A percentile compares a stretch with the other conserved stretches of the same genome.
Evolutionary conservation across 441 rosid species (phyloP).

Genomic region (Gossypium davidsonii): DNA sequence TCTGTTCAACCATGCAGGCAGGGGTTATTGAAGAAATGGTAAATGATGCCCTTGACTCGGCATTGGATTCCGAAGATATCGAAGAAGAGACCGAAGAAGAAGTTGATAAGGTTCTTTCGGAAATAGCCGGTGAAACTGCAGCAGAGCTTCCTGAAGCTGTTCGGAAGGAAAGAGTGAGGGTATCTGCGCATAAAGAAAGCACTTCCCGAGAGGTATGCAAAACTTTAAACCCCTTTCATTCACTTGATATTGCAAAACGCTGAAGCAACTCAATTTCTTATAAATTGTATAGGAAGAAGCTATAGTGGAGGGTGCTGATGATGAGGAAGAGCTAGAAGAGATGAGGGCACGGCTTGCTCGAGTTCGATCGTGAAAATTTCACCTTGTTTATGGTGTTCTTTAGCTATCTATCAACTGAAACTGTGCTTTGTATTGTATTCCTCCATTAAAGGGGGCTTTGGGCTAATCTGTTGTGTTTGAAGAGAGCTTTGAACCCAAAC

Average conservation of each 20-base stretch:
- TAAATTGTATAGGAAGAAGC: constrained; percentile 25
- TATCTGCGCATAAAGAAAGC: constrained; percentile 26
- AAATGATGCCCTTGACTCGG: constrained; percentile 31
- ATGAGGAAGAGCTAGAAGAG: constrained; percentile 38
- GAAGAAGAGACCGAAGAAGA: constrained; percentile 44
- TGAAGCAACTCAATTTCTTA: neutral
- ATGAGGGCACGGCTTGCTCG: constrained; percentile 33
- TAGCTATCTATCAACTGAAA: neutral
- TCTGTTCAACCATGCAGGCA: constrained; percentile 20
- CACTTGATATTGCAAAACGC: neutral
- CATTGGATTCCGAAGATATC: constrained; percentile 38
- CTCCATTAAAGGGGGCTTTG: neutral
- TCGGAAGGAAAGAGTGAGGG: constrained; percentile 29
- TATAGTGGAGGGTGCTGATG: constrained; percentile 33
- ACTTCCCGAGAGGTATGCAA: constrained; percentile 29
- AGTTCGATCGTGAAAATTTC: constrained; percentile 11
- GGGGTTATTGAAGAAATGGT: constrained; percentile 43
- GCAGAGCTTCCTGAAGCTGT: constrained; percentile 40
- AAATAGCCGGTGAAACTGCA: constrained; percentile 40
- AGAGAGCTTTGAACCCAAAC: neutral
- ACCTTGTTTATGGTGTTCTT: neutral
- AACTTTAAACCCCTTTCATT: neutral
- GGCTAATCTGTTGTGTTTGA: neutral
- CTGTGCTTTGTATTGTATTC: neutral
- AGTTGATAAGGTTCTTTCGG: constrained; percentile 40